These are phyloP conservation scores for Nicotiana rustica DNA, from an alignment of 305 asterid species.

Conservation along the genomic window DNA sequence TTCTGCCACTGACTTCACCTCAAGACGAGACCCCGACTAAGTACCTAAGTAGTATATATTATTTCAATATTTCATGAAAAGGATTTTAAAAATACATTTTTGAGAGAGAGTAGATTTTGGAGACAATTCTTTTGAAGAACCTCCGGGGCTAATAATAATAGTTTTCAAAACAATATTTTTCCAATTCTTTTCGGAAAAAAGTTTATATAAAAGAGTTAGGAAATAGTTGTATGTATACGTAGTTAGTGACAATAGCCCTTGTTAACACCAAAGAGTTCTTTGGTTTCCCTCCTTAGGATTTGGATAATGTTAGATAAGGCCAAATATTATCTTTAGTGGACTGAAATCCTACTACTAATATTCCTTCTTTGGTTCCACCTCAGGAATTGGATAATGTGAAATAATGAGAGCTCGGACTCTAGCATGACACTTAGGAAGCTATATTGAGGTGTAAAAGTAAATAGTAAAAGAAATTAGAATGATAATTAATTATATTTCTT, in stretches of 20 bases:
- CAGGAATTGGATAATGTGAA: conserved; percentile 30
- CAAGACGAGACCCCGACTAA: too few species aligned
- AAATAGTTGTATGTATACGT: not conserved
- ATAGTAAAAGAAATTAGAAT: too few species aligned
- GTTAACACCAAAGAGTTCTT: conserved; percentile 8
- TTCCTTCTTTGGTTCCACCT: not conserved
- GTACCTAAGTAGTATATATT: not conserved
- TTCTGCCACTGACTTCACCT: too few species aligned
- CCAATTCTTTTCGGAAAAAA: not conserved
- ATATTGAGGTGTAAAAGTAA: too few species aligned
- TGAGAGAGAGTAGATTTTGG: not conserved
- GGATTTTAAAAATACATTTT: not conserved
- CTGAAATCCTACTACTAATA: conserved; percentile 28
- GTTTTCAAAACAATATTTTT: not conserved
- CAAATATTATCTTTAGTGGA: conserved; percentile 15
- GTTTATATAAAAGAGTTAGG: not conserved
- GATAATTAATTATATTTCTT: too few species aligned
- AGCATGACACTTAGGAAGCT: not conserved
- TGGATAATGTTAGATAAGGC: conserved; percentile 20
- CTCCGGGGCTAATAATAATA: not conserved
- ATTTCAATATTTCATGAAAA: not conserved
- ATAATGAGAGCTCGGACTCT: not conserved
- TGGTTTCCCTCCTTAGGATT: conserved; percentile 22
- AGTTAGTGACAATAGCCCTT: not conserved
- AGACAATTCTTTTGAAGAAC: not conserved